Conservation (phyloP, 225 moss, liverwort and hornwort genomes). For the Sphagnum tenellum region DNA sequence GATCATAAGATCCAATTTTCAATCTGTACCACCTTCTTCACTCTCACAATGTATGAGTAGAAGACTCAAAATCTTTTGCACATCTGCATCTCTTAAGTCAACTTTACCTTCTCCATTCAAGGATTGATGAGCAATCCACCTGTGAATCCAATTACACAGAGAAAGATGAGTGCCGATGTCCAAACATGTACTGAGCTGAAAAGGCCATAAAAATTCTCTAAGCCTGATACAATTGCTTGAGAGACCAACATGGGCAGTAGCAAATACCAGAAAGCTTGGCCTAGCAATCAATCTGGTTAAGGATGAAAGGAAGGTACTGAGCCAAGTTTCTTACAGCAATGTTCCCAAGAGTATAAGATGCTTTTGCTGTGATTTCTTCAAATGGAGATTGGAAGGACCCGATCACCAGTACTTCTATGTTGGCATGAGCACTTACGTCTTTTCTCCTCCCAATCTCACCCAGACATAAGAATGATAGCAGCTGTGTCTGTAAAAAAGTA, state of each 20-base stretch:
- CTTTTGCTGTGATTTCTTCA: slow-evolving; percentile 96
- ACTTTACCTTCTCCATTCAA: slow-evolving; percentile 88
- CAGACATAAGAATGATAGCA: slow-evolving; percentile 79
- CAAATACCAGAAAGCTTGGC: slow-evolving; percentile 86
- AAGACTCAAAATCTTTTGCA: slow-evolving; percentile 84
- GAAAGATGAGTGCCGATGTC: too few relatives aligned
- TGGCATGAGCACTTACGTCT: slow-evolving; percentile 70
- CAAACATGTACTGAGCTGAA: too few relatives aligned
- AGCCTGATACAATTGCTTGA: background rate
- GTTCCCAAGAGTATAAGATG: slow-evolving; percentile 92
- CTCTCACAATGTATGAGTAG: slow-evolving; percentile 98
- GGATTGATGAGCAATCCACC: slow-evolving; percentile 67
- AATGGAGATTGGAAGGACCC: slow-evolving; percentile 93
- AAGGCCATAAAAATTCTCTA: slow-evolving; percentile 58
- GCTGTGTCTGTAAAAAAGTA: slow-evolving; percentile 57
- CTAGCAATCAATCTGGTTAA: slow-evolving; percentile 89
- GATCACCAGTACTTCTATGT: slow-evolving; percentile 88
- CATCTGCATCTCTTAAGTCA: slow-evolving; percentile 89
- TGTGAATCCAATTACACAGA: slow-evolving; percentile 10
- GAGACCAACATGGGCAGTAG: slow-evolving; percentile 51
- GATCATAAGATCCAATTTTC: too few relatives aligned
- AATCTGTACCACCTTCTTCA: slow-evolving; percentile 67
- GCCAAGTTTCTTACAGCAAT: slow-evolving; percentile 92
- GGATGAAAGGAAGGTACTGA: slow-evolving; percentile 91
- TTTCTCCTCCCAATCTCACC: slow-evolving; percentile 98